Percentiles rank a stretch among this genome's conserved stretches.
Evolutionary conservation across 441 rosid genomes (phyloP).

Genomic region (Capsella rubella): DNA sequence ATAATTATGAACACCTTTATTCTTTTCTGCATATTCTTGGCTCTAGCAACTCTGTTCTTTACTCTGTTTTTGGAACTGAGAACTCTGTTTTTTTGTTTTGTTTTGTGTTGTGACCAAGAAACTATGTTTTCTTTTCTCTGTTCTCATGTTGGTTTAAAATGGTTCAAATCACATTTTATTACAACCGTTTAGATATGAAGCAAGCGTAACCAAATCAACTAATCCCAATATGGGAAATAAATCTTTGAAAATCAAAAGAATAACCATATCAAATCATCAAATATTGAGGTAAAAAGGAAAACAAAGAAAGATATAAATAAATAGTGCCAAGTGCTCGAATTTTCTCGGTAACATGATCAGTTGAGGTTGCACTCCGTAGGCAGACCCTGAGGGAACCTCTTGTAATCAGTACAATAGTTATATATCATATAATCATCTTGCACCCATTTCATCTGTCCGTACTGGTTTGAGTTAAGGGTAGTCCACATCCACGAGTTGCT

Average conservation of each 20-base stretch:
- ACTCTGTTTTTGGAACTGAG: not conserved
- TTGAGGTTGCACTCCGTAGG: not conserved
- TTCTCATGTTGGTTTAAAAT: not conserved
- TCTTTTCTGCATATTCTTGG: not conserved
- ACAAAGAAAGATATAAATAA: not conserved
- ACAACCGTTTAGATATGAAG: not conserved
- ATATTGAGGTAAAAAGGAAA: not conserved
- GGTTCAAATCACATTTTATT: not conserved
- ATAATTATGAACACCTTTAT: not conserved
- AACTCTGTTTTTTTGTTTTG: not conserved
- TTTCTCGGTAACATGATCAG: not conserved
- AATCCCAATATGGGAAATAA: not conserved
- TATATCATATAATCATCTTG: not conserved
- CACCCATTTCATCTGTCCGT: constrained; percentile 2
- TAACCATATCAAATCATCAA: not conserved
- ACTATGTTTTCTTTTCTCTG: not conserved
- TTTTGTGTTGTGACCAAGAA: not conserved
- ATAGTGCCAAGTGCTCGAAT: not conserved
- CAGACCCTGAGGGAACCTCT: constrained; percentile 4
- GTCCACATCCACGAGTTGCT: constrained; percentile 15
- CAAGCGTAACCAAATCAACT: not conserved
- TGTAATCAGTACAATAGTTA: not conserved
- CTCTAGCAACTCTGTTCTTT: not conserved
- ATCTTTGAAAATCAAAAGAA: not conserved
- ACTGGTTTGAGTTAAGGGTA: not conserved